Evolutionary conservation across 768 basidiomycete genomes (phyloP).

Genomic region (Lanmaoa rubissima): DNA sequence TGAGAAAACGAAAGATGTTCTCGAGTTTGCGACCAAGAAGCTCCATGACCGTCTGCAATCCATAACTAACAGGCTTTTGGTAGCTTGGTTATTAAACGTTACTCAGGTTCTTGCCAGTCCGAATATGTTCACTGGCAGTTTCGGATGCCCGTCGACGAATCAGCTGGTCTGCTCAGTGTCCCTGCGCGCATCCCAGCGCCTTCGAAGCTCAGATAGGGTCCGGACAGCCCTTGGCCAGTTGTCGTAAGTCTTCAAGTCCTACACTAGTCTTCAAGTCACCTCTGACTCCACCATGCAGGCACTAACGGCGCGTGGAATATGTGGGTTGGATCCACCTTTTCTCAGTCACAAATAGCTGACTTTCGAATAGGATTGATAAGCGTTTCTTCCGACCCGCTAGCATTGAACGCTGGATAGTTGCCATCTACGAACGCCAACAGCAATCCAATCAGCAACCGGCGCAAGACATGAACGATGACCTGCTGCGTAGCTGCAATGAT

Average conservation of each 20-base stretch:
- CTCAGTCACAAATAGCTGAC: neutral
- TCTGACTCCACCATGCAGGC: constrained; percentile 35
- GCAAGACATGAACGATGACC: constrained; percentile 52
- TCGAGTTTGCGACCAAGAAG: constrained; percentile 65
- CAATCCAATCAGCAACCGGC: constrained; percentile 53
- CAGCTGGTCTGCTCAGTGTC: constrained; percentile 51
- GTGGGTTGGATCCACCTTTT: constrained; percentile 34
- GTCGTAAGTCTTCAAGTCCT: constrained; percentile 43
- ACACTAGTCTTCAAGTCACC: neutral
- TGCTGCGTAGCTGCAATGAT: constrained; percentile 46
- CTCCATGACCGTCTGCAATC: constrained; percentile 56
- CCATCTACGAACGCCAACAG: constrained; percentile 60
- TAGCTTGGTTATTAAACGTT: constrained; percentile 24
- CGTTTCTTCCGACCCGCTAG: constrained; percentile 56
- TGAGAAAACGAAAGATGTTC: constrained; percentile 60
- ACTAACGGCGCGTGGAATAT: constrained; percentile 81
- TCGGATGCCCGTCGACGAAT: constrained; percentile 58
- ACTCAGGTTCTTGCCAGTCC: constrained; percentile 60
- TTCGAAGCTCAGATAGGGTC: constrained; percentile 67
- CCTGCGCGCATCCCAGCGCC: constrained; percentile 62
- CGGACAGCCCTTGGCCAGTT: constrained; percentile 49
- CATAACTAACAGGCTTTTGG: constrained; percentile 54
- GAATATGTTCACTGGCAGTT: constrained; percentile 75
- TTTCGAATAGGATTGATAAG: constrained; percentile 59
- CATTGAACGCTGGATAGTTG: constrained; percentile 60